Evolutionary conservation across 495 filamentous ascomycete genomes (phyloP).

Genomic region (Jackrogersella minutella): DNA sequence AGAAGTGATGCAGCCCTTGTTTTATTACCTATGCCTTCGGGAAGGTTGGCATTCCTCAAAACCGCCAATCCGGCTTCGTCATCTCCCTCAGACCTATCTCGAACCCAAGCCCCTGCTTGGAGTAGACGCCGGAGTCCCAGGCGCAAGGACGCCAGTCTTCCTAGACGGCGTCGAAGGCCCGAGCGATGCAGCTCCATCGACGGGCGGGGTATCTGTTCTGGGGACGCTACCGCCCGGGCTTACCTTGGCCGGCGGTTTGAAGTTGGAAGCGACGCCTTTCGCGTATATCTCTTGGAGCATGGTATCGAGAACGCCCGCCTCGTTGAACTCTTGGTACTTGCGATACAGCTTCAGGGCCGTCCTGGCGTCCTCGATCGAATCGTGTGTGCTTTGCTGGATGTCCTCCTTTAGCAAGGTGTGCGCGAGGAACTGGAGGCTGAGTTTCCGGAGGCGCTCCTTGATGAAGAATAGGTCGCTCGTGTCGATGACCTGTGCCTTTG

Average conservation of each 20-base stretch:
- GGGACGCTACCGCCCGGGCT: conserved; percentile 33
- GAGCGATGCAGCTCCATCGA: conserved; percentile 29
- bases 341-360: conserved; percentile 89
- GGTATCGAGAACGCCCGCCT: conserved; percentile 78
- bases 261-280: conserved; percentile 73
- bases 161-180: conserved; percentile 43
- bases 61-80: too few relatives aligned
- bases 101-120: conserved; percentile 6
- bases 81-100: conserved; percentile 7
- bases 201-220: conserved; percentile 49
- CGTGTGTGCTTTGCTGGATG: conserved; percentile 89
- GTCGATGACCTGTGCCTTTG: conserved; percentile 89
- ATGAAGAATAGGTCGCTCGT: conserved; percentile 88
- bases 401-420: conserved; percentile 87
- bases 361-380: conserved; percentile 90
- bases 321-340: conserved; percentile 87
- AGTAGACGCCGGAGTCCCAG: conserved; percentile 25
- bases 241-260: conserved; percentile 69
- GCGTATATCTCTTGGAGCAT: conserved; percentile 85
- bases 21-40: not conserved
- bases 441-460: conserved; percentile 71
- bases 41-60: too few relatives aligned
- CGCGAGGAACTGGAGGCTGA: conserved; percentile 87
- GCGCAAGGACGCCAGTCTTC: conserved; percentile 11
- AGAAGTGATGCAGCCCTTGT: too few relatives aligned